Evolutionary conservation across 1,139 yeast species (phyloP), one percentile per base, ranked within the genome.

Genomic region (Taphrina confusa): DNA sequence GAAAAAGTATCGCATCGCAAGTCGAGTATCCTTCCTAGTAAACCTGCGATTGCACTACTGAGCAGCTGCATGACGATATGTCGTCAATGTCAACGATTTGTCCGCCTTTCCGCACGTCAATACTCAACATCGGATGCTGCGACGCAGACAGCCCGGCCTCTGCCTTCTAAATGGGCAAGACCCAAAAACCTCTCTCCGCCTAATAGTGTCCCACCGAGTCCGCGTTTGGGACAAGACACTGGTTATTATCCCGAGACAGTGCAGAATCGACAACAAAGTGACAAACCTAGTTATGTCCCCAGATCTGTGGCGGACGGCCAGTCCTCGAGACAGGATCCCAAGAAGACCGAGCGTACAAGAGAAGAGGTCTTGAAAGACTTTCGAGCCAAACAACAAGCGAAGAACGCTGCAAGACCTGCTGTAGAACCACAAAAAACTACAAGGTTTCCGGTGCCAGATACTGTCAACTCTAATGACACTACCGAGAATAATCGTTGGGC

Each of bases 91-190:
- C 30, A n/a, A n/a, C 6, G 31, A 14, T 16, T 23, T 12, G 46
- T 18, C 16, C 46, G 46, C 14, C 20, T 9, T 27, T 18, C 46
- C 16, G 16, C 46, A n/a, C 30, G 46, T 9, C 46, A 42, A 18
- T 42, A 23, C 31, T 25, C 47, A 9, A 42, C 47, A 18, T 25
- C 31, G 30, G 14, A n/a, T 12, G 18, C 28, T 9, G 25, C 36
- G 20, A 52, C 47, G 36, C 34, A 44, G 14, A 22, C n/a, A 14
- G 27, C 34, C 20, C 9, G 40, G 4, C 28, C 49, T 12, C 28
- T 30, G 33, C 57, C 57, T 6, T 39, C 57, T 3, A 54, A 54
- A 25, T 54, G 58, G 58, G 58, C 58, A 4, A 16, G 42, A 18
- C 42, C 42, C 9, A 11, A 37, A 18, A 18, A 25, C n/a, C 42